Evolutionary conservation across 148 eudicot genomes (phyloP), one percentile per base, ranked within the genome.

Genomic region (Suaeda aralocaspica): DNA sequence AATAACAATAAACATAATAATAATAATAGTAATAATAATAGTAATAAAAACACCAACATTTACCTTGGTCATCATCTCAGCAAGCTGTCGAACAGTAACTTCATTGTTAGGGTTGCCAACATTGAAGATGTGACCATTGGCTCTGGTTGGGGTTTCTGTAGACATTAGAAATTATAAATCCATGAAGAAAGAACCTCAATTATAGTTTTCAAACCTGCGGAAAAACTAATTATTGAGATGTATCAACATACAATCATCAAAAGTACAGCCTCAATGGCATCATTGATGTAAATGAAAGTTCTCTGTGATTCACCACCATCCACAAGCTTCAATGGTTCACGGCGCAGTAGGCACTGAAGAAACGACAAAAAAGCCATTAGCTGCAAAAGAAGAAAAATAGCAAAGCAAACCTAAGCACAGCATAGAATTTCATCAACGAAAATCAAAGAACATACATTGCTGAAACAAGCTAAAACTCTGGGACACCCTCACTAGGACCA

Each of bases 1-100:
- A n/a, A n/a, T n/a, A n/a, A n/a, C n/a, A n/a, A n/a, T n/a, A n/a
- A n/a, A n/a, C n/a, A n/a, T n/a, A n/a, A n/a, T n/a, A n/a, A n/a
- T n/a, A n/a, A n/a, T n/a, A n/a, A n/a, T n/a, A n/a, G n/a, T n/a
- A n/a, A n/a, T n/a, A n/a, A n/a, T n/a, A n/a, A n/a, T n/a, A n/a
- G n/a, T n/a, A n/a, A n/a, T 8, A 9, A 18, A 61, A 46, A 34
- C 60, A 25, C 18, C 0, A 12, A 29, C 12, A 71, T 18, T 67
- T 67, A 91, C 98, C 98, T 91, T 67, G 49, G 90, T 94, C 98
- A 94, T 94, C 98, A 94, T 94, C 74, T 94, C 98, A 64, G 97
- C 98, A 66, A 94, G 98, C 80, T 94, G 98, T 71, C 92, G 81
- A 34, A 94, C 98, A 65, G 98, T 94, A 69, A 94, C 98, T 89